Base-by-base conservation (phyloP, 768 basidiomycete genomes). In the Mycena rebaudengoi region DNA sequence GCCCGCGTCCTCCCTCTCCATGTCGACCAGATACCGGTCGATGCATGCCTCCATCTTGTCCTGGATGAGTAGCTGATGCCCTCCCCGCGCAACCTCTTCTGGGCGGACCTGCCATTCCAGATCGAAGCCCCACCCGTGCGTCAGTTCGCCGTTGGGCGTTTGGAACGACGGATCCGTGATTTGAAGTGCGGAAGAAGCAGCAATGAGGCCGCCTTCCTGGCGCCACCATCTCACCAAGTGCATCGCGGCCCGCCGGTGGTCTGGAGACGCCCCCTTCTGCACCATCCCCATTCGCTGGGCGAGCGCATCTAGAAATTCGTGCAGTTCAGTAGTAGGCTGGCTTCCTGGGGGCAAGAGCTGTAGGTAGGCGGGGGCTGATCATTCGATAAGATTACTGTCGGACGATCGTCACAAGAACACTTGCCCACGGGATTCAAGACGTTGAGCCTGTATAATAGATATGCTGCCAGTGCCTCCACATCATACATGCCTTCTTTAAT, bases 401-500 rank as follows among this genome's bases (percentile, higher is more conserved):
- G 49, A 43, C 20, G 49, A 62, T 46, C 63, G 54, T 62, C 50
- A 25, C 23, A 62, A 70, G 67, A 50, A 21, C 64, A 82, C 89
- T 75, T 72, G 94, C 93, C 79, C 30, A 83, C 77, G 25, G 91
- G 90, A 75, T 94, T 86, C 59, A 94, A 81, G 40, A 91, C 77
- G 75, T 95, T 96, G 64, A 98, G 80, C 65, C 92, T 84, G 75
- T 93, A 96, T 26, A 97, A 76, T 28, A 98, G 82, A 81, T 98
- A 99, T 50, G 91, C 85, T 29, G 92, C 94, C 44, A 97, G 83
- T 3, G 90, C 82, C 74, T 97, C 93, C 64, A 87, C 82, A 74
- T 95, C 92, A 74, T 96, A 96, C 60, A 98, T 75, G 23, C 92
- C 89, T 81, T 96, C 94, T 76, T 98, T 98, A 80, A 98, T 96